Evolutionary conservation across 495 filamentous ascomycete genomes (phyloP).

Genomic region (Hypoxylon fragiforme): DNA sequence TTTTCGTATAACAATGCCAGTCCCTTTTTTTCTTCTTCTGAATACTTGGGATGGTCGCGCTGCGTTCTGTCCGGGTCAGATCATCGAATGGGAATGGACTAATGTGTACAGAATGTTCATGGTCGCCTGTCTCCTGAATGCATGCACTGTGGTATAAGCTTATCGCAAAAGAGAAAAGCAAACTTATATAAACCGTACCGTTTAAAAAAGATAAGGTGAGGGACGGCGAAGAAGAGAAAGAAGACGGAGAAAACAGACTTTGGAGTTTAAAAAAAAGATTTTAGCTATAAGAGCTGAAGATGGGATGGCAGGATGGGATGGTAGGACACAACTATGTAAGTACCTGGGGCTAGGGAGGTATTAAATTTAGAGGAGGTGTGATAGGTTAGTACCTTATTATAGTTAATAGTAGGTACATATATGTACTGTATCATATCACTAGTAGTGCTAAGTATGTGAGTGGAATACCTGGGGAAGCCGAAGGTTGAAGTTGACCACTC

Average conservation of each 20-base stretch:
- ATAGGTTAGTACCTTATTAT: neutral
- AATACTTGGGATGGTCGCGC: constrained; percentile 24
- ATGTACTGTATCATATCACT: no score
- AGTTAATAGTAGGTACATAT: no score
- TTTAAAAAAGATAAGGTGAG: constrained; percentile 9
- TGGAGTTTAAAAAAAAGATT: no score
- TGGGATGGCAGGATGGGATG: no score
- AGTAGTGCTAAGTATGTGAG: no score
- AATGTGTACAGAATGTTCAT: constrained; percentile 22
- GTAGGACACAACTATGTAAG: no score
- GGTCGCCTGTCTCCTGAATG: constrained; percentile 12
- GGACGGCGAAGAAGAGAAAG: constrained; percentile 3
- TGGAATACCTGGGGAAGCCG: neutral
- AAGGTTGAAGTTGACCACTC: constrained; percentile 28
- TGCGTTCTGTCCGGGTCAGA: constrained; percentile 24
- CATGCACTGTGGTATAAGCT: constrained; percentile 1
- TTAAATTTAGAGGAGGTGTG: constrained; percentile 2
- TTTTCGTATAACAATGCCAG: no score
- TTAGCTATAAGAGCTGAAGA: no score
- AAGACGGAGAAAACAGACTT: neutral
- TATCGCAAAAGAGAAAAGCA: constrained; percentile 9
- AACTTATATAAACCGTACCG: constrained; percentile 15
- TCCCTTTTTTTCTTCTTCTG: constrained; percentile 14
- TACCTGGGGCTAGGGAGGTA: constrained; percentile 1
- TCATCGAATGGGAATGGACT: constrained; percentile 33